phyloP scores from a whole-genome alignment of 2,329 filamentous ascomycete genomes.

The Pseudogymnoascus sp. region DNA sequence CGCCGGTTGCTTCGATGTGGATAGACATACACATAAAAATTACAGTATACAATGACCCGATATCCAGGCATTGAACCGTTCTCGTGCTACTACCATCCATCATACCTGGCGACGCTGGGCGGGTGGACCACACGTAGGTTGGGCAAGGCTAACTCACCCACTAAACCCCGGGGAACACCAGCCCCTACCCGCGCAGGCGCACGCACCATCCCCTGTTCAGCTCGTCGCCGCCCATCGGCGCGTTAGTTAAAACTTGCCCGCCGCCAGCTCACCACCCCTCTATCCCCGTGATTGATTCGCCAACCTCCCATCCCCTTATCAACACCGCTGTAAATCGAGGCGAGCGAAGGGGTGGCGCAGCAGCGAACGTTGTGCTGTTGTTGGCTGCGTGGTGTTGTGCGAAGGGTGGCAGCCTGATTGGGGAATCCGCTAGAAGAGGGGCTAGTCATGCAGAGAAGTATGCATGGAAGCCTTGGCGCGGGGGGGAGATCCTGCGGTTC shows the following conservation, averaged over 20 bases:
- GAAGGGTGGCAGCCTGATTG: background rate
- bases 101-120: background rate
- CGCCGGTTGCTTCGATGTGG: background rate
- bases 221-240: background rate
- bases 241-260: background rate
- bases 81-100: background rate
- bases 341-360: background rate
- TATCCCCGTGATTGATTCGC: background rate
- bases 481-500: background rate
- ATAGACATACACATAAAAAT: slow-evolving; percentile 6
- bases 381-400: background rate
- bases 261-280: background rate
- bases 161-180: background rate
- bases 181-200: background rate
- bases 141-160: background rate
- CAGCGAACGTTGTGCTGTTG: background rate
- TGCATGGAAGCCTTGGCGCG: background rate
- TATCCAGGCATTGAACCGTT: background rate
- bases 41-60: background rate
- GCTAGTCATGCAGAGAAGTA: background rate
- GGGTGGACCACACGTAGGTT: background rate
- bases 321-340: background rate
- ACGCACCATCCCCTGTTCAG: background rate
- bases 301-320: background rate
- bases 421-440: background rate